These are phyloP conservation scores for Canna indica DNA, from an alignment of 176 grass and related monocot genomes.

Conservation along the genomic window DNA sequence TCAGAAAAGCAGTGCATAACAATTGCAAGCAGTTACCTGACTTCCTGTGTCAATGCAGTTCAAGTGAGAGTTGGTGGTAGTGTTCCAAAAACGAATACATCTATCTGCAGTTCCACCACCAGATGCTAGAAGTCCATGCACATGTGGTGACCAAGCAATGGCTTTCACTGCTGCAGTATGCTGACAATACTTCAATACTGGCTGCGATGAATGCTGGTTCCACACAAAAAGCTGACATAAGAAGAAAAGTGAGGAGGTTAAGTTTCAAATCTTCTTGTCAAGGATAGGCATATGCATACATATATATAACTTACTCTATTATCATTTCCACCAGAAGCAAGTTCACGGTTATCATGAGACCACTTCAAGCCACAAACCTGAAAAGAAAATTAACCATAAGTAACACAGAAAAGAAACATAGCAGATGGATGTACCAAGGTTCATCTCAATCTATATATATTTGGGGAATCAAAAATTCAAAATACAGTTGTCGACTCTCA, in stretches of 20 bases:
- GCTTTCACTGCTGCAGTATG: slow-evolving; percentile 98
- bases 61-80: slow-evolving; percentile 74
- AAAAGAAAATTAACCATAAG: neutral
- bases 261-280: too few relatives aligned
- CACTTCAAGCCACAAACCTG: slow-evolving; percentile 96
- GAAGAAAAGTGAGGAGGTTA: slow-evolving; percentile 4
- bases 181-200: slow-evolving; percentile 80
- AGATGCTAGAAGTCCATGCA: slow-evolving; percentile 90
- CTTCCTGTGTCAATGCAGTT: slow-evolving; percentile 84
- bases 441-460: too few relatives aligned
- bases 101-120: slow-evolving; percentile 96
- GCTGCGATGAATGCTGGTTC: slow-evolving; percentile 85
- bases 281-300: too few relatives aligned
- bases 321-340: slow-evolving; percentile 94
- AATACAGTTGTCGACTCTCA: too few relatives aligned
- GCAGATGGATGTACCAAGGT: too few relatives aligned
- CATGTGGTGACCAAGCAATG: slow-evolving; percentile 98
- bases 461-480: too few relatives aligned
- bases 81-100: slow-evolving; percentile 98
- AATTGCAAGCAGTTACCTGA: slow-evolving; percentile 49
- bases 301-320: slow-evolving; percentile 70
- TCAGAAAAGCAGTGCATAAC: too few relatives aligned
- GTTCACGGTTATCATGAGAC: slow-evolving; percentile 90
- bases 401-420: neutral
- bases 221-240: slow-evolving; percentile 81